A percentile compares a stretch with the other conserved stretches of the same genome.
Conservation (phyloP, 1,284 basidiomycete species). For the Singerocomus inundabilis region DNA sequence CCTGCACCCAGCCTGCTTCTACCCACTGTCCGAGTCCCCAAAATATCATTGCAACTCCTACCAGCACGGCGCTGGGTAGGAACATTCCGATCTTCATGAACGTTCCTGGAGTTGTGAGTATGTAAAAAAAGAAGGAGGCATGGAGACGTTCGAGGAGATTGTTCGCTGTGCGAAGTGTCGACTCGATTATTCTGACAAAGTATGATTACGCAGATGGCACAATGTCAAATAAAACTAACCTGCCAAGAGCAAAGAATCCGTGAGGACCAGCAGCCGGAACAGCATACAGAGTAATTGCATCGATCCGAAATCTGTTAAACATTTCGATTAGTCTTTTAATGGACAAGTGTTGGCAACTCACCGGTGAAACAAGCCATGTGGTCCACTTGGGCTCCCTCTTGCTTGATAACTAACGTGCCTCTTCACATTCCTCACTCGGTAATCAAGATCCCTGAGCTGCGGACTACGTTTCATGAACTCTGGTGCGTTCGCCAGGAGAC, state of each 20-base stretch:
- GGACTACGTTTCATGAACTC: conserved; percentile 40
- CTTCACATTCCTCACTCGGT: conserved; percentile 60
- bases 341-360: conserved; percentile 33
- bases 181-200: conserved; percentile 69
- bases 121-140: conserved; percentile 94
- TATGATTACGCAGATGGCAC: neutral
- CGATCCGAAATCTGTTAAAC: conserved; percentile 79
- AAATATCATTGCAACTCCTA: conserved; percentile 82
- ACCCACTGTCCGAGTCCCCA: conserved; percentile 75
- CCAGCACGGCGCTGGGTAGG: conserved; percentile 79
- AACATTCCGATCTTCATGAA: conserved; percentile 91
- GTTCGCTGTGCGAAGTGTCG: conserved; percentile 83
- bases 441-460: conserved; percentile 51
- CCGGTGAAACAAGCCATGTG: conserved; percentile 79
- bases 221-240: conserved; percentile 43
- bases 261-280: conserved; percentile 89
- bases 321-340: conserved; percentile 2
- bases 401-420: conserved; percentile 70
- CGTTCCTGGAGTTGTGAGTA: conserved; percentile 70
- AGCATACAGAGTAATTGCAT: conserved; percentile 89
- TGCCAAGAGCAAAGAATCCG: conserved; percentile 91
- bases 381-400: conserved; percentile 68
- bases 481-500: conserved; percentile 48
- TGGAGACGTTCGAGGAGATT: conserved; percentile 93
- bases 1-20: conserved; percentile 53